Conservation (phyloP, 768 basidiomycete genomes). For the Cantharellus cinnabarinus region DNA sequence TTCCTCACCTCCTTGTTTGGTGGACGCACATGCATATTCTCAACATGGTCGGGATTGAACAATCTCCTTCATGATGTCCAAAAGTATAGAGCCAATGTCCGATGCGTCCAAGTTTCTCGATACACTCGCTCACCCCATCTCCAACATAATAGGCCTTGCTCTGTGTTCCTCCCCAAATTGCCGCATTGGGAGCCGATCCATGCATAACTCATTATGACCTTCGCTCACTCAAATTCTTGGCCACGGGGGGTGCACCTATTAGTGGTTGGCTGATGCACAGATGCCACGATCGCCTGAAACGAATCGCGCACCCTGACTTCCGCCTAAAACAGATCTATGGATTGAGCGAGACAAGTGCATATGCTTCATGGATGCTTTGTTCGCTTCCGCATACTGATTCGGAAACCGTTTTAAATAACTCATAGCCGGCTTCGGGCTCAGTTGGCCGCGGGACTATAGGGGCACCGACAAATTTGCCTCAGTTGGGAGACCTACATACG, state of each 20-base stretch:
- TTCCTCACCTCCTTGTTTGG: background rate
- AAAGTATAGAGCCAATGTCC: conserved; percentile 16
- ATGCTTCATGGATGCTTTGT: background rate
- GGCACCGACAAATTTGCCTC: background rate
- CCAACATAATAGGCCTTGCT: conserved; percentile 1
- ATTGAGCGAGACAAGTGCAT: conserved; percentile 16
- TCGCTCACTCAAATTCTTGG: conserved; percentile 14
- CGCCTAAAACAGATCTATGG: conserved; percentile 13
- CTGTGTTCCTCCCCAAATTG: conserved; percentile 20
- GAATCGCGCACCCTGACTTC: conserved; percentile 4
- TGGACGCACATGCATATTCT: conserved; percentile 9
- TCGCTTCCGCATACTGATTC: background rate
- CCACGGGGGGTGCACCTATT: conserved; percentile 22
- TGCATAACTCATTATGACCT: conserved; percentile 19
- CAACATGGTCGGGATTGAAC: conserved; percentile 19
- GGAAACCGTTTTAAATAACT: background rate
- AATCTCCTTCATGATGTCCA: conserved; percentile 16
- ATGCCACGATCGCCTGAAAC: conserved; percentile 12
- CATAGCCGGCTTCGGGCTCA: background rate
- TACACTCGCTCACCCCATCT: background rate
- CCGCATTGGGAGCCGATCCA: conserved; percentile 17
- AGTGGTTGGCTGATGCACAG: conserved; percentile 14
- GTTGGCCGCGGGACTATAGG: background rate
- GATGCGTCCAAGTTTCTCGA: background rate
- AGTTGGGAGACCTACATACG: background rate